A percentile compares a stretch with the other conserved stretches of the same genome.
Evolutionary conservation across 768 basidiomycete species (phyloP).

Genomic region (Imleria badia): DNA sequence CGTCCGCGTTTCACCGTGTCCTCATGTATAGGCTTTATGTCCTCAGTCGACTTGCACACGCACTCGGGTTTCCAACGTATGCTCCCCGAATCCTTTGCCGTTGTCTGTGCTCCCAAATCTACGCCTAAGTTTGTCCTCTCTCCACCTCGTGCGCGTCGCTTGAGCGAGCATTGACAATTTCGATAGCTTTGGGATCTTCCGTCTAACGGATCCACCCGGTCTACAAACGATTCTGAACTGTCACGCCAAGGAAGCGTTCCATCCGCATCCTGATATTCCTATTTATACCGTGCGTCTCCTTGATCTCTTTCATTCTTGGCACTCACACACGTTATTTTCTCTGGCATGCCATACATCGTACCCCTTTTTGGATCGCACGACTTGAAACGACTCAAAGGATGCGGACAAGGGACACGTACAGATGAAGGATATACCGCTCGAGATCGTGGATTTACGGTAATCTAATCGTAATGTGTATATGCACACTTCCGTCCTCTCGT

Average conservation of each 20-base stretch:
- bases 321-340: neutral
- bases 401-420: conserved; percentile 84
- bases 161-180: neutral
- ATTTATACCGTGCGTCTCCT: conserved; percentile 75
- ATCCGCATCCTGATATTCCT: conserved; percentile 79
- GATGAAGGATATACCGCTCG: conserved; percentile 68
- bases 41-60: conserved; percentile 89
- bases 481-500: too few species aligned
- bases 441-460: conserved; percentile 80
- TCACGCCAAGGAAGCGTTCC: conserved; percentile 72
- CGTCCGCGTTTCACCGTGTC: neutral
- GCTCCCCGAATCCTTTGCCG: conserved; percentile 90
- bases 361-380: neutral
- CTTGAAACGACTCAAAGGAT: conserved; percentile 45
- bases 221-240: conserved; percentile 70
- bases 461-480: conserved; percentile 4
- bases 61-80: conserved; percentile 87
- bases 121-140: conserved; percentile 60
- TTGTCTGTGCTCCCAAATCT: conserved; percentile 84
- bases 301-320: neutral
- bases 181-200: conserved; percentile 77
- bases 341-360: neutral
- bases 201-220: conserved; percentile 86
- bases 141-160: neutral
- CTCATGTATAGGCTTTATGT: conserved; percentile 75